phyloP scores from a whole-genome alignment of 139 green algal genomes.

The Coelastrella sp. region DNA sequence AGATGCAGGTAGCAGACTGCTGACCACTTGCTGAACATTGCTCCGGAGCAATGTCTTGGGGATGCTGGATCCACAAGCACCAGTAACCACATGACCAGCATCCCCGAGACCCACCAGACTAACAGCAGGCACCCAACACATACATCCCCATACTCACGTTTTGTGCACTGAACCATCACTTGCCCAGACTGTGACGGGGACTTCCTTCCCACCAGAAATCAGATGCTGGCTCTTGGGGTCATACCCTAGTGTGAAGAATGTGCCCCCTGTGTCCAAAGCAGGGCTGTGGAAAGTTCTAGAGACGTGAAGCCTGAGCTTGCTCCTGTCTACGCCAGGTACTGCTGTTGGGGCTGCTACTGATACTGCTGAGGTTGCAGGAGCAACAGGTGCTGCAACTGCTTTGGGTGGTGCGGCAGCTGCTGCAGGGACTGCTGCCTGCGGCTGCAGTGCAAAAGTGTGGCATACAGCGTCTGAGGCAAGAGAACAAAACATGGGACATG shows the following conservation, averaged over 20 bases:
- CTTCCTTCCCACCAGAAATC: slow-evolving; percentile 18
- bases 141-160: not conserved
- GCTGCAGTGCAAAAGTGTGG: too few relatives aligned
- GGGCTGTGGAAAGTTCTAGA: not conserved
- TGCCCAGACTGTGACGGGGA: slow-evolving; percentile 24
- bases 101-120: not conserved
- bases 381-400: too few relatives aligned
- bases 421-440: too few relatives aligned
- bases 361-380: not conserved
- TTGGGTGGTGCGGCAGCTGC: too few relatives aligned
- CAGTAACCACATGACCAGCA: too few relatives aligned
- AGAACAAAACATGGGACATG: too few relatives aligned
- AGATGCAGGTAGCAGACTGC: too few relatives aligned
- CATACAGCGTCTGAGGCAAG: too few relatives aligned
- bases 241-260: slow-evolving; percentile 6
- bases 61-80: too few relatives aligned
- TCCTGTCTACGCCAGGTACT: not conserved
- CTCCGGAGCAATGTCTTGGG: too few relatives aligned
- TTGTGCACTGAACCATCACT: not conserved
- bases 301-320: not conserved
- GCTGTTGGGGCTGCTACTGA: slow-evolving; percentile 1
- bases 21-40: too few relatives aligned
- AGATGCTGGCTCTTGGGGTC: slow-evolving; percentile 33
- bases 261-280: not conserved
- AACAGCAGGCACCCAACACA: too few relatives aligned